These are phyloP conservation scores for Mariannaea sp. DNA, from an alignment of 2,329 filamentous ascomycete genomes.

Conservation along the genomic window DNA sequence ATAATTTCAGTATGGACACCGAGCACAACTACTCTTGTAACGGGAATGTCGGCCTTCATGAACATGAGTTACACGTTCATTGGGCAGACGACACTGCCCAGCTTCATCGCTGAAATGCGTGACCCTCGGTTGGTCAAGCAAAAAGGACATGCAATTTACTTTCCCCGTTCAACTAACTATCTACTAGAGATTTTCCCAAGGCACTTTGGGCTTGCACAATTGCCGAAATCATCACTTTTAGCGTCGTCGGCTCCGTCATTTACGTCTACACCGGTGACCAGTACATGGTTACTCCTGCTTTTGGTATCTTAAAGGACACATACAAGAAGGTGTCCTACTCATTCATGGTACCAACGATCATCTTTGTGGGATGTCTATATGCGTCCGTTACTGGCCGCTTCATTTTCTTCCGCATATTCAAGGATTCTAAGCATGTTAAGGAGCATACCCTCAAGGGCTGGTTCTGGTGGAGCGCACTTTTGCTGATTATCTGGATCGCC, in stretches of 20 bases:
- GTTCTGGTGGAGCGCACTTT: constrained; percentile 75
- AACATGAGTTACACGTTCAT: constrained; percentile 98
- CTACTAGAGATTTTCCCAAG: constrained; percentile 79
- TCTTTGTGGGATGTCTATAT: constrained; percentile 92
- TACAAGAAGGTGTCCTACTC: constrained; percentile 91
- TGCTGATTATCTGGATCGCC: constrained; percentile 73
- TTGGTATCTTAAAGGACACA: constrained; percentile 77
- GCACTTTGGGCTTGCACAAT: constrained; percentile 90
- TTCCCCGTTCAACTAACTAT: constrained; percentile 34
- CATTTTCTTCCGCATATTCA: constrained; percentile 88
- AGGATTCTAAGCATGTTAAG: constrained; percentile 76
- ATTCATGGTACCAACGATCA: constrained; percentile 94
- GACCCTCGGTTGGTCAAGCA: constrained; percentile 53
- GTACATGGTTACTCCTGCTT: constrained; percentile 86
- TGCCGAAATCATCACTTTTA: constrained; percentile 84
- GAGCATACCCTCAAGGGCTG: constrained; percentile 83
- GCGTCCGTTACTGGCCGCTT: constrained; percentile 89
- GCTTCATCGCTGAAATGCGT: constrained; percentile 94
- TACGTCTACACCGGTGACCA: constrained; percentile 90
- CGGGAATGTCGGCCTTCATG: constrained; percentile 84
- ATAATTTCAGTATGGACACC: constrained; percentile 71
- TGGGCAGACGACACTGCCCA: constrained; percentile 90
- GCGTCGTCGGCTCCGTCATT: constrained; percentile 77
- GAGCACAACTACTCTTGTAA: constrained; percentile 77
- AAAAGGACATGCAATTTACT: background rate